Conservation (phyloP, 2,329 filamentous ascomycete genomes). For the Fusarium sp. region DNA sequence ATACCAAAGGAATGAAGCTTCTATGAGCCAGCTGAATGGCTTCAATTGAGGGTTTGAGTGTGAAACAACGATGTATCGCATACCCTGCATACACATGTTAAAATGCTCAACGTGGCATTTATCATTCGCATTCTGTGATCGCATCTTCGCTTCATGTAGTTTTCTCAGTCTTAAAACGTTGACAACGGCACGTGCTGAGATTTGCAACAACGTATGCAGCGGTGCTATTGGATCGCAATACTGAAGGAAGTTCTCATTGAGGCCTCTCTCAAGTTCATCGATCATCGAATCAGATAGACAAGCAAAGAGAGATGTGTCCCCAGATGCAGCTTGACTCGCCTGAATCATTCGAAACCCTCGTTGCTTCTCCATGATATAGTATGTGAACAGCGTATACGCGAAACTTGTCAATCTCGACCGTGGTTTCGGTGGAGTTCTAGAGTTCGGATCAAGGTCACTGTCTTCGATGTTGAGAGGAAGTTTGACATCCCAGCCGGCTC, state of each 20-base stretch:
- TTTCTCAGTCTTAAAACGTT: constrained; percentile 18
- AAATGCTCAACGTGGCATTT: constrained; percentile 18
- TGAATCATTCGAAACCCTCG: neutral
- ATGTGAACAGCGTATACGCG: neutral
- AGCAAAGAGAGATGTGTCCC: neutral
- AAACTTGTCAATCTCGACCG: neutral
- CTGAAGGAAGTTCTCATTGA: constrained; percentile 19
- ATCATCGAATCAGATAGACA: neutral
- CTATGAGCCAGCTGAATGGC: neutral
- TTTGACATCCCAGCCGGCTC: constrained; percentile 9
- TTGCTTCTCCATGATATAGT: constrained; percentile 2
- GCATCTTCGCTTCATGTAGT: neutral
- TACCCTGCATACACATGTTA: constrained; percentile 13
- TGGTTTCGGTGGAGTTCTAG: neutral
- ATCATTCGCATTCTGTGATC: neutral
- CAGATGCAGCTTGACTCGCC: neutral
- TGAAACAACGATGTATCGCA: constrained; percentile 1
- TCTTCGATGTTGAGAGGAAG: constrained; percentile 27
- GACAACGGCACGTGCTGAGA: neutral
- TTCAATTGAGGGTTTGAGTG: constrained; percentile 3
- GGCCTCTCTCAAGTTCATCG: neutral
- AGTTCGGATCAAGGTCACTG: neutral
- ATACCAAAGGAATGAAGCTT: constrained; percentile 8
- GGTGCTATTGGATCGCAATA: constrained; percentile 19
- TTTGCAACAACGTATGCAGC: neutral